These are phyloP conservation scores for Daldinia concentrica DNA, from an alignment of 495 filamentous ascomycete genomes.

Conservation along the genomic window DNA sequence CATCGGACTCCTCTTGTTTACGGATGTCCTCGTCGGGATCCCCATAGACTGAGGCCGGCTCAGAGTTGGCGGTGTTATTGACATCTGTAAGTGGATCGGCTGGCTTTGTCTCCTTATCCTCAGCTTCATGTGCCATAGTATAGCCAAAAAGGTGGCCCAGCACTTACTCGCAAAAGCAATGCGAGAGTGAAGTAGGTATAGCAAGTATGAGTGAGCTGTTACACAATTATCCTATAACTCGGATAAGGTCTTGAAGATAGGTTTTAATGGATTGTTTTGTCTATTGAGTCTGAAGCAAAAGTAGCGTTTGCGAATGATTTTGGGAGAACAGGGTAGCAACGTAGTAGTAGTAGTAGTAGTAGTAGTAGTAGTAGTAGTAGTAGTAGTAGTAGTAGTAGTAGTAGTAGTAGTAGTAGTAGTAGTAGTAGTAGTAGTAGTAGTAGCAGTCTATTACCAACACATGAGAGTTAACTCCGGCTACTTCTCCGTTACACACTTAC, in stretches of 20 bases:
- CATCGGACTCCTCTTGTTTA: constrained; percentile 40
- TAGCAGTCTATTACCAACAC: constrained; percentile 5
- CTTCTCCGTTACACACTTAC: not conserved
- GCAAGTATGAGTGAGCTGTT: constrained; percentile 1
- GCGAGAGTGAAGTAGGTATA: constrained; percentile 15
- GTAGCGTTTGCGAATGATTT: not conserved
- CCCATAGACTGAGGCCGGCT: constrained; percentile 21
- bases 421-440: too few species aligned
- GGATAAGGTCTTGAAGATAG: not conserved
- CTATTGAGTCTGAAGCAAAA: constrained; percentile 17
- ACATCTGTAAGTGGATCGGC: constrained; percentile 36
- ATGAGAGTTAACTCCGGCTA: not conserved
- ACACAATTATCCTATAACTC: constrained; percentile 1
- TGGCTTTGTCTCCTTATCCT: constrained; percentile 41
- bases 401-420: too few species aligned
- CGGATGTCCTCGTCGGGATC: constrained; percentile 45
- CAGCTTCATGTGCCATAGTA: constrained; percentile 46
- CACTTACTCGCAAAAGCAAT: constrained; percentile 16
- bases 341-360: not conserved
- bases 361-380: not conserved
- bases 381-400: too few species aligned
- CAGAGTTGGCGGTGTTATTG: constrained; percentile 30
- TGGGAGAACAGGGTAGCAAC: not conserved
- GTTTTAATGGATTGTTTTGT: not conserved
- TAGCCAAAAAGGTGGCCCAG: constrained; percentile 8